Evolutionary conservation across 2,329 filamentous ascomycete genomes (phyloP).

Genomic region (Colletotrichum salicis): DNA sequence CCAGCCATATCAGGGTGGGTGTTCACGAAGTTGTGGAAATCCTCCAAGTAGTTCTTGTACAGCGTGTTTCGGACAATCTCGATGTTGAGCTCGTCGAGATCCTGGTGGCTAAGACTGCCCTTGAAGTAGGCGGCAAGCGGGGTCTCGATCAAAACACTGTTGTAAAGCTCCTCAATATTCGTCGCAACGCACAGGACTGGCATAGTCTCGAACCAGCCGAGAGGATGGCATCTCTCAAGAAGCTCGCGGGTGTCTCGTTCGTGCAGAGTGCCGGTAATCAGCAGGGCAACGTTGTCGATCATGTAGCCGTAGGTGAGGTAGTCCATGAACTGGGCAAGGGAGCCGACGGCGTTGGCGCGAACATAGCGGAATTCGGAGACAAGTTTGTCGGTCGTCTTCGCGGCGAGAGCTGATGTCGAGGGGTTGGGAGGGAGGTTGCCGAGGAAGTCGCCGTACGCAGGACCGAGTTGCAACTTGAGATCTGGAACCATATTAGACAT

Average conservation of each 20-base stretch:
- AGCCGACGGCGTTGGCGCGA: slow-evolving; percentile 90
- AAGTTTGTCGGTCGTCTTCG: slow-evolving; percentile 97
- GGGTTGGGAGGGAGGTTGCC: slow-evolving; percentile 93
- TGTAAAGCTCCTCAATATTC: slow-evolving; percentile 99
- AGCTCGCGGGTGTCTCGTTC: slow-evolving; percentile 97
- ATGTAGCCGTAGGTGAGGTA: slow-evolving; percentile 99
- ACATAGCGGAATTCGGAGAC: slow-evolving; percentile 98
- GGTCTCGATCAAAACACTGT: slow-evolving; percentile 96
- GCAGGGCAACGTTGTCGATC: slow-evolving; percentile 98
- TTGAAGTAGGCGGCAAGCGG: slow-evolving; percentile 98
- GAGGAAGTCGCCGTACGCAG: slow-evolving; percentile 97
- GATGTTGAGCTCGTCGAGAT: slow-evolving; percentile 98
- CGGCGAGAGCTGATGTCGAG: slow-evolving; percentile 92
- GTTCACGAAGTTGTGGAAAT: slow-evolving; percentile 96
- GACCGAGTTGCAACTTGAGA: slow-evolving; percentile 96
- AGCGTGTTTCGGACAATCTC: slow-evolving; percentile 98
- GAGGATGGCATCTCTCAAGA: slow-evolving; percentile 92
- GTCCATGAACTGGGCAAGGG: slow-evolving; percentile 94
- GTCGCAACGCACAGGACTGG: slow-evolving; percentile 97
- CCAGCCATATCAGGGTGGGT: slow-evolving; percentile 85
- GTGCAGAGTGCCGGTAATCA: slow-evolving; percentile 97
- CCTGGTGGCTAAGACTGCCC: slow-evolving; percentile 92
- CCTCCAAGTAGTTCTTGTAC: slow-evolving; percentile 99
- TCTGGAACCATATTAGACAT: slow-evolving; percentile 64
- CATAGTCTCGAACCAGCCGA: slow-evolving; percentile 99